Evolutionary conservation across 345 rosid genomes (phyloP), one percentile per base, ranked within the genome.

Genomic region (Euphorbia lathyris): DNA sequence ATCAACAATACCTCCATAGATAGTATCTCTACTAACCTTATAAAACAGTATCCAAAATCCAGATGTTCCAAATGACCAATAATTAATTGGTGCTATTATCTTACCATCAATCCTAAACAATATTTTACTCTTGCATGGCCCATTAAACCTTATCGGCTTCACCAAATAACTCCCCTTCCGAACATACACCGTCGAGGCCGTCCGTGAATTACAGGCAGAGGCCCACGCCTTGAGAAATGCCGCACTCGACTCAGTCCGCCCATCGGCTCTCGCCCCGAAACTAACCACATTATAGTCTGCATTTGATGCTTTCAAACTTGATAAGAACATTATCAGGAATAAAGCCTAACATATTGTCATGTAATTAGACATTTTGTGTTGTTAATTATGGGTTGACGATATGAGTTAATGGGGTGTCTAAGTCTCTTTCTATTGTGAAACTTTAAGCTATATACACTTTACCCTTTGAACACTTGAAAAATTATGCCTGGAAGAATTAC

Each of bases 211-310:
- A 43, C 97, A 88, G 0, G 90, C 94, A 0, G 72, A 69, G 9
- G 72, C 57, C 97, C 94, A 90, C 2, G 87, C 85, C 48, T 55
- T 73, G 1, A 79, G 80, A 65, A 90, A 87, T 3, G 90, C 73
- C 45, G 23, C 52, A 0, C 90, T 86, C 0, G 89, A 80, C 48
- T 88, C 93, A 2, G 86, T 76, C 36, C 65, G 60, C 26, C 88
- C 89, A 13, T 88, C 85, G 0, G 85, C 74, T 77, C 85, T 85
- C 9, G 92, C 97, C 0, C 93, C 97, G 11, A 76, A 84, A 36
- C 10, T 57, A n/a, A 83, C n/a, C 16, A 90, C 89, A 58, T 88
- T 86, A 71, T 67, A 78, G 63, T 72, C 78, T 69, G 82, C 82
- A 17, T 25, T 71, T 50, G 84, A 73, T 38, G 69, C 20, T 38